phyloP scores from a whole-genome alignment of 371 early-diverging fungal species.

The Actinomucor elegans region DNA sequence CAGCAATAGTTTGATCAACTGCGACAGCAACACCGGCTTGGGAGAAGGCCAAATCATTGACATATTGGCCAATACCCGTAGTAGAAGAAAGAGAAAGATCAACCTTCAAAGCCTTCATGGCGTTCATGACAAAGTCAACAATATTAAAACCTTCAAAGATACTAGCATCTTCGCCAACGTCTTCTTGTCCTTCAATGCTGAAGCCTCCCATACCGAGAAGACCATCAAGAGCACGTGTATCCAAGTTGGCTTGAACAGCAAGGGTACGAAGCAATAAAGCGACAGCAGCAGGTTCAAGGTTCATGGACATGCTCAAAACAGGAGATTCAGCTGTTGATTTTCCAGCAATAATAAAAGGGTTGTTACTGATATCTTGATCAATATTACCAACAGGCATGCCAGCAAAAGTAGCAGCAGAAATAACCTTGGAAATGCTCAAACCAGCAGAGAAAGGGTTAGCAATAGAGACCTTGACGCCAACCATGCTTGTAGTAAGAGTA shows the following conservation, averaged over 20 bases:
- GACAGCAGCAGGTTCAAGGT: slow-evolving; percentile 46
- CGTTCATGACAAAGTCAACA: slow-evolving; percentile 44
- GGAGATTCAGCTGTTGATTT: slow-evolving; percentile 32
- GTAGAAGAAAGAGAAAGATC: slow-evolving; percentile 53
- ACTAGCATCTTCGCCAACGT: slow-evolving; percentile 33
- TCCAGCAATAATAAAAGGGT: slow-evolving; percentile 36
- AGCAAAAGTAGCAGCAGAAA: slow-evolving; percentile 45
- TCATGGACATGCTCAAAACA: slow-evolving; percentile 37
- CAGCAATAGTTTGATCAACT: slow-evolving; percentile 46
- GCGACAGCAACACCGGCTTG: slow-evolving; percentile 44
- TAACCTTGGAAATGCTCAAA: slow-evolving; percentile 48
- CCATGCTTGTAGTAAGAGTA: slow-evolving; percentile 42
- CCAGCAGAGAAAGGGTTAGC: slow-evolving; percentile 58
- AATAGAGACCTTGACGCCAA: slow-evolving; percentile 50
- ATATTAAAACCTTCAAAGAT: slow-evolving; percentile 49
- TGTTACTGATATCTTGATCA: slow-evolving; percentile 41
- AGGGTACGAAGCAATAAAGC: slow-evolving; percentile 47
- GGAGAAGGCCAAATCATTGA: slow-evolving; percentile 42
- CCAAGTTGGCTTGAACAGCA: slow-evolving; percentile 45
- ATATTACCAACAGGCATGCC: slow-evolving; percentile 55
- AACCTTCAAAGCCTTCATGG: slow-evolving; percentile 50
- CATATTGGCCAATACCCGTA: slow-evolving; percentile 53
- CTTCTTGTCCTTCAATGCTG: slow-evolving; percentile 35
- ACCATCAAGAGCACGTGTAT: slow-evolving; percentile 46
- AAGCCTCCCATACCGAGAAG: slow-evolving; percentile 49